Base-by-base conservation (phyloP, 495 filamentous ascomycete species). In the Aspergillus leporis region DNA sequence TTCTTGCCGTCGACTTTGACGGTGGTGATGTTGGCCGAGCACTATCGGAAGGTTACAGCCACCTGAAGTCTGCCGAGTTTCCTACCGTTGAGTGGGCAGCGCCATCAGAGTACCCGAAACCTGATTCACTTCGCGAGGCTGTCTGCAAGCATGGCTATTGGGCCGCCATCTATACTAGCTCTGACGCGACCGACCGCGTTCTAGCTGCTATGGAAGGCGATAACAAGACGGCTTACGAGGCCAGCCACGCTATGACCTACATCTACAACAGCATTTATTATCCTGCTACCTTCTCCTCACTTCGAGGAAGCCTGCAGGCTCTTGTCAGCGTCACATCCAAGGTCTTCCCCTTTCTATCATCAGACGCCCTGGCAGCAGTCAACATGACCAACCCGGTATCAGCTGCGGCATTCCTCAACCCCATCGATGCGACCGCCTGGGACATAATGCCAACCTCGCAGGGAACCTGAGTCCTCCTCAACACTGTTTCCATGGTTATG, bases 211-310 rank as follows among this genome's bases (percentile, higher is more conserved):
- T 58, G 0, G 70, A 70, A n/a, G 70, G 66, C 7, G 30, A 55
- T 0, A 60, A 68, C 4, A 71, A 75, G 5, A 31, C 71, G 9
- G 60, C 58, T 0, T 81, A 81, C 67, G 72, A 83, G 50, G 47
- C 50, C 23, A 64, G 59, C 32, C 54, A 79, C 53, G 67, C 77
- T 8, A 56, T 83, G 22, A 67, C 67, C 7, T 74, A 74, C 56
- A 69, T 81, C 52, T 83, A 80, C 79, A 82, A 83, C 53, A 74
- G 81, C 66, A 79, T 74, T 4, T 74, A 74, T 1, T 84, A 83
- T n/a, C n/a, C n/a, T n/a, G n/a, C n/a, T n/a, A n/a, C n/a, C n/a
- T n/a, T n/a, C n/a, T n/a, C n/a, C n/a, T n/a, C n/a, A n/a, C 58
- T 32, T 10, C 31, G 31, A 5, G 31, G 5, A 32, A 5, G 31